phyloP scores from a whole-genome alignment of 2,329 filamentous ascomycete species.

The Xylariaceae sp. region DNA sequence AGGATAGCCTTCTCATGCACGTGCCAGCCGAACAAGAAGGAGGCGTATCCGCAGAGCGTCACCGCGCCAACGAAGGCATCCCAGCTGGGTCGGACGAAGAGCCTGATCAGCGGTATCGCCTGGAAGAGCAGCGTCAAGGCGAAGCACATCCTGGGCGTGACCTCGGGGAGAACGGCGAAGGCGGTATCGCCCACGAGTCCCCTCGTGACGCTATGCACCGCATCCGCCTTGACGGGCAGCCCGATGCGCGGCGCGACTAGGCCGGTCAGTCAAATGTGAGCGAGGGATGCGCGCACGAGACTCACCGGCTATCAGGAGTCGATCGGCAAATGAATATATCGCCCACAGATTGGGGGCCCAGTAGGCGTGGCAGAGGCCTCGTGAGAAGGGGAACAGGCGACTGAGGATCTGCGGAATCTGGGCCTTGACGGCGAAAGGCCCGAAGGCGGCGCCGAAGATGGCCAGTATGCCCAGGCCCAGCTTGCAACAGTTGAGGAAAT shows the following conservation, averaged over 20 bases:
- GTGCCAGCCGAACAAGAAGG: conserved; percentile 97
- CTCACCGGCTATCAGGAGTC: conserved; percentile 73
- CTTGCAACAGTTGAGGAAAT: conserved; percentile 73
- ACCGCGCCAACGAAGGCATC: conserved; percentile 83
- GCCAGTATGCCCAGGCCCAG: conserved; percentile 64
- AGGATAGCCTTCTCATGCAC: conserved; percentile 97
- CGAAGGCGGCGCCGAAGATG: conserved; percentile 76
- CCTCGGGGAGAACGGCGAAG: conserved; percentile 86
- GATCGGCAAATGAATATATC: conserved; percentile 85
- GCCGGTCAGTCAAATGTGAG: conserved; percentile 23
- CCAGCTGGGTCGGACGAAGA: conserved; percentile 76
- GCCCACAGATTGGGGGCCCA: conserved; percentile 99
- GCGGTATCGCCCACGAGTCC: conserved; percentile 89
- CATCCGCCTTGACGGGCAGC: conserved; percentile 62
- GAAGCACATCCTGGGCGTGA: conserved; percentile 76
- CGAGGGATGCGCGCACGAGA: conserved; percentile 6
- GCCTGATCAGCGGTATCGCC: conserved; percentile 67
- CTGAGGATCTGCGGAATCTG: conserved; percentile 80
- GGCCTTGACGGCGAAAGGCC: conserved; percentile 73
- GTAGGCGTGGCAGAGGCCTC: conserved; percentile 92
- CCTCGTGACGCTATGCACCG: conserved; percentile 81
- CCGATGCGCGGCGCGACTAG: conserved; percentile 75
- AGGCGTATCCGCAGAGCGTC: conserved; percentile 90
- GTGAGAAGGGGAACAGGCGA: conserved; percentile 86
- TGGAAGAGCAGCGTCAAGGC: conserved; percentile 77